Evolutionary conservation across 2,329 filamentous ascomycete species (phyloP).

Genomic region (Penicillium nordicum): DNA sequence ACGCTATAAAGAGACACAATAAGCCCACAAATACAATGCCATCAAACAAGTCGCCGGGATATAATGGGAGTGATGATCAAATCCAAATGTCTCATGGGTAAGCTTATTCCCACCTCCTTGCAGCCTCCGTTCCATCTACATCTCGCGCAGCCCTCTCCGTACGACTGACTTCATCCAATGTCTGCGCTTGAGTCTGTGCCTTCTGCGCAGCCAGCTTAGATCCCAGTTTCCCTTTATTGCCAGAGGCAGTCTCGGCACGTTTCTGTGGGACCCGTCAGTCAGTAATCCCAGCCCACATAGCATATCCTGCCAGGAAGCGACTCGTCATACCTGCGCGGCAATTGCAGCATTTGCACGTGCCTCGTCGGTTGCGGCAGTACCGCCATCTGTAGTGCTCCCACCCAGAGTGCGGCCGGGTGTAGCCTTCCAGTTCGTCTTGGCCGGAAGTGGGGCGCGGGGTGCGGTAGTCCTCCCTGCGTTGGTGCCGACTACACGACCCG

Average conservation of each 20-base stretch:
- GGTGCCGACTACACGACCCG: slow-evolving; percentile 69
- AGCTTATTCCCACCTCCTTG: slow-evolving; percentile 56
- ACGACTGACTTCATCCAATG: slow-evolving; percentile 64
- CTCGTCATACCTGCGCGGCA: slow-evolving; percentile 73
- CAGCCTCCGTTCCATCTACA: slow-evolving; percentile 60
- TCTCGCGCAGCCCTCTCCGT: slow-evolving; percentile 65
- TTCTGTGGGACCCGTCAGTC: slow-evolving; percentile 48
- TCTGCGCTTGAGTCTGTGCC: slow-evolving; percentile 65
- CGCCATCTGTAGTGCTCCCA: slow-evolving; percentile 35
- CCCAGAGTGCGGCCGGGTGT: slow-evolving; percentile 64
- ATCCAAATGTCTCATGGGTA: not conserved
- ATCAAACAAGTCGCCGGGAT: not conserved
- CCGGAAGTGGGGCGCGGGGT: slow-evolving; percentile 48
- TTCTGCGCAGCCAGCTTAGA: slow-evolving; percentile 71
- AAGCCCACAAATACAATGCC: not conserved
- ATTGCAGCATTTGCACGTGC: slow-evolving; percentile 70
- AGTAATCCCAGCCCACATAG: not conserved
- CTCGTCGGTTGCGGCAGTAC: slow-evolving; percentile 43
- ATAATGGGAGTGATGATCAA: not conserved
- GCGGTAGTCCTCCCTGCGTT: slow-evolving; percentile 47
- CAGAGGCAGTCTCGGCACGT: slow-evolving; percentile 53
- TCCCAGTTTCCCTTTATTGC: slow-evolving; percentile 63
- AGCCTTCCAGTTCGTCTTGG: slow-evolving; percentile 42
- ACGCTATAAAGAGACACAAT: not conserved
- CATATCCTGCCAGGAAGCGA: not conserved